phyloP scores from a whole-genome alignment of 176 grass and related monocot species.

The Musa itinerans region DNA sequence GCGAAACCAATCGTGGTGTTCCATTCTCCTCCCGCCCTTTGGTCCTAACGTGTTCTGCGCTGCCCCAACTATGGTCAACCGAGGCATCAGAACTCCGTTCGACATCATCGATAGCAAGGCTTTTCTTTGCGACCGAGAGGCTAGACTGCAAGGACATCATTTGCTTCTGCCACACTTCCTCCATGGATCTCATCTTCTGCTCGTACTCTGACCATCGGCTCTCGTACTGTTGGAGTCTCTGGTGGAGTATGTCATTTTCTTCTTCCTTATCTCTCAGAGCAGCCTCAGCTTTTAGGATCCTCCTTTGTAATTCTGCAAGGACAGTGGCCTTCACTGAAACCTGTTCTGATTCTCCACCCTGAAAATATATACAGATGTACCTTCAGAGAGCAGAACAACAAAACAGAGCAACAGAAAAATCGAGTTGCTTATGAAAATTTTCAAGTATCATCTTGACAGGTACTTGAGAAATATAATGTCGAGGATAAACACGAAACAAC shows the following conservation, averaged over 20 bases:
- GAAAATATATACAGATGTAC: constrained; percentile 10
- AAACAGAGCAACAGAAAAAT: no score
- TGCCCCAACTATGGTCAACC: constrained; percentile 74
- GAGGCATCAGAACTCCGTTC: constrained; percentile 73
- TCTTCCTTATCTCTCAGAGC: constrained; percentile 75
- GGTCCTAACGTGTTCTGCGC: constrained; percentile 19
- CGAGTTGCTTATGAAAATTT: no score
- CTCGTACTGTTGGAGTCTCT: constrained; percentile 81
- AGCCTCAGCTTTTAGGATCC: constrained; percentile 64
- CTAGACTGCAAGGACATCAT: constrained; percentile 87
- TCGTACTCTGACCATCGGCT: constrained; percentile 86
- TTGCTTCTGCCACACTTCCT: constrained; percentile 99
- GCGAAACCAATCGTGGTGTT: constrained; percentile 36
- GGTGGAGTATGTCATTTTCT: constrained; percentile 85
- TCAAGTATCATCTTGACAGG: no score
- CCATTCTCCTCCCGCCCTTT: constrained; percentile 29
- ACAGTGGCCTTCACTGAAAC: constrained; percentile 84
- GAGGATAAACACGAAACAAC: no score
- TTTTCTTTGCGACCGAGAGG: constrained; percentile 72
- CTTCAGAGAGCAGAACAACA: no score
- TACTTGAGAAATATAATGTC: no score
- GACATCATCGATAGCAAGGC: constrained; percentile 70
- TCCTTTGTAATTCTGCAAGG: constrained; percentile 76
- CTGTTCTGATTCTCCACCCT: constrained; percentile 74
- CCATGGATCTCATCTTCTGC: constrained; percentile 97